phyloP scores from a whole-genome alignment of 1,284 basidiomycete species.

The Cystobasidium sp. region DNA sequence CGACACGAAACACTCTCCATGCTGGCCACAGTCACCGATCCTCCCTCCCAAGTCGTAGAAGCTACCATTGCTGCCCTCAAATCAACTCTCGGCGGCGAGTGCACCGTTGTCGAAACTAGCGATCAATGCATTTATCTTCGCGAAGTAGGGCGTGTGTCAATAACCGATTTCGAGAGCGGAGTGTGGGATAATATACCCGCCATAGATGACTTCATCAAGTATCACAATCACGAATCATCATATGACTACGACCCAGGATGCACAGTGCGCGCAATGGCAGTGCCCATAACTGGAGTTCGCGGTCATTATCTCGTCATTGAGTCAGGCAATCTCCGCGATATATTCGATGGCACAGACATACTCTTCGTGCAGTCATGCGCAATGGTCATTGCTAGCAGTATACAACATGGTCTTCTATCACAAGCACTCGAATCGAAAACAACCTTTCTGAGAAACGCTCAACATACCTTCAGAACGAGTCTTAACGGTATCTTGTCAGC shows the following conservation, averaged over 20 bases:
- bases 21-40: neutral
- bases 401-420: conserved; percentile 19
- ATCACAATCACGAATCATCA: conserved; percentile 15
- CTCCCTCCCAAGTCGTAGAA: conserved; percentile 10
- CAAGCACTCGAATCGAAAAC: conserved; percentile 12
- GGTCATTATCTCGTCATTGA: conserved; percentile 18
- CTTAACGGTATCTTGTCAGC: conserved; percentile 33
- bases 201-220: conserved; percentile 17
- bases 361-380: conserved; percentile 28
- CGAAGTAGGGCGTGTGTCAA: neutral
- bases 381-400: conserved; percentile 12
- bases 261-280: conserved; percentile 13
- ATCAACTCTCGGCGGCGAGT: neutral
- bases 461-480: conserved; percentile 34
- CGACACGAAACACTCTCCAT: neutral
- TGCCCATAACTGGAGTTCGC: neutral
- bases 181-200: conserved; percentile 20
- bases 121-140: neutral
- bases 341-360: conserved; percentile 26
- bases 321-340: neutral
- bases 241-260: neutral
- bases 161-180: neutral
- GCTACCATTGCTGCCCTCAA: neutral
- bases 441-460: conserved; percentile 16
- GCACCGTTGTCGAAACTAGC: neutral